Evolutionary conservation across 2,329 filamentous ascomycete species (phyloP), one percentile per base, ranked within the genome.

Genomic region (Penicillium sp.): DNA sequence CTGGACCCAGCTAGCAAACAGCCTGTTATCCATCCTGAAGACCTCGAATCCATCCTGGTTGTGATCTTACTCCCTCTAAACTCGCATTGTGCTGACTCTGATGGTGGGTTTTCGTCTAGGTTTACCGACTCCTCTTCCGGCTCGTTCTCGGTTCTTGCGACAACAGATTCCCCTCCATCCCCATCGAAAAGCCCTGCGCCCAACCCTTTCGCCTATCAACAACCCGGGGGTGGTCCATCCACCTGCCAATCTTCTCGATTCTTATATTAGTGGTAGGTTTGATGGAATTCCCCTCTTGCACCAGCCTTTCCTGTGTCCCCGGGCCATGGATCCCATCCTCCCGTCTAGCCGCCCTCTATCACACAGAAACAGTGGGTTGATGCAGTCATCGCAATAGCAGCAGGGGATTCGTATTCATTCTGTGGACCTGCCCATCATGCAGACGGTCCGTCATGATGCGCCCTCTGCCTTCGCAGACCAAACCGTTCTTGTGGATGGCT

Each of bases 111-210:
- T 54, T 59, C 53, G 40, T 52, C 56, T 63, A 70, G 69, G 53
- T 68, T 42, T 62, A 56, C 58, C 59, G 55, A 55, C 55, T 57
- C 64, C 59, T 64, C 60, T 66, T 60, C 58, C 59, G 56, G 66
- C 61, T 68, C 66, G 64, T 67, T 74, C 57, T 69, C 68, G 67
- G 65, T 63, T 68, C 54, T 70, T 70, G 67, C 69, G 70, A 73
- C 71, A 67, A 54, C 62, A 61, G 63, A 62, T 61, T 61, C 64
- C 66, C 70, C 70, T 68, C 66, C 62, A 64, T 61, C 55, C 55
- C 61, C 65, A 67, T 69, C 71, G 54, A 70, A 64, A 61, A 62
- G 56, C 54, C 62, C 60, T 63, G 51, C 56, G 48, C 54, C 56
- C 36, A 56, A 36, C 21, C 18, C 26, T 44, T 59, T 55, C 64